Conservation (phyloP, 306 rosid species). For the Gleditsia sinensis region DNA sequence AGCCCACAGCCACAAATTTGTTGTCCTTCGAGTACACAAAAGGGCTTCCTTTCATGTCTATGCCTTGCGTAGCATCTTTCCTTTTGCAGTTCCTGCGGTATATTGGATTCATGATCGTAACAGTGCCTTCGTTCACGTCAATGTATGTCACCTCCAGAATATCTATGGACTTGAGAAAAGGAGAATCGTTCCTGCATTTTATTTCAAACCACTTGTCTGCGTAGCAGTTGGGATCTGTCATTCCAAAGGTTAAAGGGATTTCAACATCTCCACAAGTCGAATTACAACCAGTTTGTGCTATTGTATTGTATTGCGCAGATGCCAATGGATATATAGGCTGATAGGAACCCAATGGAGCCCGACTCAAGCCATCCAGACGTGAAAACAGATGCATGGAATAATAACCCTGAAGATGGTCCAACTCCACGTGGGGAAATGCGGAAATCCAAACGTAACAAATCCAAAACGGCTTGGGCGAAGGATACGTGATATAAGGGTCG, state of each 20-base stretch:
- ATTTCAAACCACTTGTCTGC: slow-evolving; percentile 41
- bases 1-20: too few species aligned
- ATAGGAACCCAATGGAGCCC: too few species aligned
- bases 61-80: not conserved
- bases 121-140: not conserved
- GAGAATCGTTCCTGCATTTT: slow-evolving; percentile 30
- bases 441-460: too few species aligned
- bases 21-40: slow-evolving; percentile 36
- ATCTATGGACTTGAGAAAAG: slow-evolving; percentile 28
- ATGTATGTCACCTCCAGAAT: not conserved
- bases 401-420: too few species aligned
- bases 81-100: slow-evolving; percentile 9
- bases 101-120: slow-evolving; percentile 21
- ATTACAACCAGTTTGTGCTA: slow-evolving; percentile 35
- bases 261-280: slow-evolving; percentile 11
- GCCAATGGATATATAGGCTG: not conserved
- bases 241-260: slow-evolving; percentile 52
- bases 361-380: too few species aligned
- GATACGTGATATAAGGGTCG: too few species aligned
- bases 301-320: not conserved
- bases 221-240: slow-evolving; percentile 35
- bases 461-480: too few species aligned
- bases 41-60: slow-evolving; percentile 26
- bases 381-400: too few species aligned
- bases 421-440: too few species aligned